These are phyloP conservation scores for Phytopythium montanum DNA, from an alignment of 352 stramenopile genomes.

Conservation along the genomic window DNA sequence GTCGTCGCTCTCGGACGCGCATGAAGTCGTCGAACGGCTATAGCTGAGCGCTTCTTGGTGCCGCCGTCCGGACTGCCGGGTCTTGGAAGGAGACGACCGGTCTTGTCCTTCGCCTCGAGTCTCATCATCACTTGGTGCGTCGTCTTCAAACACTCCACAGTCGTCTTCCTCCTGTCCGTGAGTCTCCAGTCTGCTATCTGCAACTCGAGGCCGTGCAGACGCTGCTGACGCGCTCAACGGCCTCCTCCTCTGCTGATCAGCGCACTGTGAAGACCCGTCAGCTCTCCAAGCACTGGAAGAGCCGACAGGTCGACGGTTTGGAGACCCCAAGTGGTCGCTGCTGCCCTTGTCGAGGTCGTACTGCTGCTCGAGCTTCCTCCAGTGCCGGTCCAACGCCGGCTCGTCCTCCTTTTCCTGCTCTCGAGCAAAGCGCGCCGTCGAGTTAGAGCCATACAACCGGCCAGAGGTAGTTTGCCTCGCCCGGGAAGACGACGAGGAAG, in stretches of 20 bases:
- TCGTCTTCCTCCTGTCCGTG: conserved; percentile 26
- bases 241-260: conserved; percentile 7
- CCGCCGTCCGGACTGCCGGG: conserved; percentile 6
- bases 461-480: not conserved
- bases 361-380: conserved; percentile 35
- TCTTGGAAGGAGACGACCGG: not conserved
- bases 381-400: conserved; percentile 31
- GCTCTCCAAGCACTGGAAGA: not conserved
- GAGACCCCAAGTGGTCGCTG: not conserved
- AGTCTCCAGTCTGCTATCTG: not conserved
- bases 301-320: not conserved
- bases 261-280: not conserved
- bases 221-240: conserved; percentile 36
- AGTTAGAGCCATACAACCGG: not conserved
- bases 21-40: conserved; percentile 12
- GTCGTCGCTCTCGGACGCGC: conserved; percentile 3
- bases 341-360: conserved; percentile 17
- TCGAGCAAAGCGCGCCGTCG: conserved; percentile 5
- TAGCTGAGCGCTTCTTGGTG: conserved; percentile 29
- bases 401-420: conserved; percentile 5
- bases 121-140: conserved; percentile 31
- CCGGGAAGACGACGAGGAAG: conserved; percentile 13
- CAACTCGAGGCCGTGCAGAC: not conserved
- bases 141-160: conserved; percentile 38
- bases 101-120: not conserved